Percentiles rank a stretch among this genome's conserved stretches.
These are phyloP conservation scores for Camillea tinctor DNA, from an alignment of 2,329 filamentous ascomycete genomes.

Conservation along the genomic window DNA sequence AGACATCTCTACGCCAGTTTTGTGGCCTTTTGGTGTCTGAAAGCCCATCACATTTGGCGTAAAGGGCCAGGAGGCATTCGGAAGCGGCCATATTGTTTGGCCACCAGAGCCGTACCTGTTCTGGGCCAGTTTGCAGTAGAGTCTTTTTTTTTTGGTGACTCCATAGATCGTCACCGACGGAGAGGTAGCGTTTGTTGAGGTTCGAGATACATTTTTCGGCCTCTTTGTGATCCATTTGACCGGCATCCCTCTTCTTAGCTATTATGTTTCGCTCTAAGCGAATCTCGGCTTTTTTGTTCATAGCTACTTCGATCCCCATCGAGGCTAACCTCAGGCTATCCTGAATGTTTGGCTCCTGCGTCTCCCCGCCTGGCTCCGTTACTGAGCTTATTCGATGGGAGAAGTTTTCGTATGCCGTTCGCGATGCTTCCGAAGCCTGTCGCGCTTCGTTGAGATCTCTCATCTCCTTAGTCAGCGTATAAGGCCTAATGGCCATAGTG, in stretches of 20 bases:
- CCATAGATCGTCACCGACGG: too few species aligned
- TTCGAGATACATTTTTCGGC: background rate
- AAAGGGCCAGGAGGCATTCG: too few species aligned
- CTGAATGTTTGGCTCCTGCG: background rate
- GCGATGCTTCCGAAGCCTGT: background rate
- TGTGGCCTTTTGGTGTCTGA: too few species aligned
- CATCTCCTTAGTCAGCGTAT: background rate
- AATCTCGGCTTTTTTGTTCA: background rate
- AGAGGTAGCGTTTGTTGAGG: constrained; percentile 2
- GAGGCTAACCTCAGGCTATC: background rate
- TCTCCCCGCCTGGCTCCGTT: background rate
- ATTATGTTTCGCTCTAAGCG: constrained; percentile 1
- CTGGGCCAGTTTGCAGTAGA: too few species aligned
- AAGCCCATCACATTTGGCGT: too few species aligned
- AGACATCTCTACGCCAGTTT: too few species aligned
- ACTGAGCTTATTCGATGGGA: background rate
- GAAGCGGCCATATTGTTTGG: too few species aligned
- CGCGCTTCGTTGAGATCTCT: background rate
- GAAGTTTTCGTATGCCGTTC: background rate
- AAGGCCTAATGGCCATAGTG: background rate
- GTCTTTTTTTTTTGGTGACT: too few species aligned
- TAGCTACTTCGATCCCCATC: background rate
- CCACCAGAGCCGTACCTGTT: too few species aligned
- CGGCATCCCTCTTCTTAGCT: background rate
- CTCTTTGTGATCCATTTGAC: background rate